Evolutionary conservation across 2,329 filamentous ascomycete genomes (phyloP).

Genomic region (Scolecobasidium constrictum): DNA sequence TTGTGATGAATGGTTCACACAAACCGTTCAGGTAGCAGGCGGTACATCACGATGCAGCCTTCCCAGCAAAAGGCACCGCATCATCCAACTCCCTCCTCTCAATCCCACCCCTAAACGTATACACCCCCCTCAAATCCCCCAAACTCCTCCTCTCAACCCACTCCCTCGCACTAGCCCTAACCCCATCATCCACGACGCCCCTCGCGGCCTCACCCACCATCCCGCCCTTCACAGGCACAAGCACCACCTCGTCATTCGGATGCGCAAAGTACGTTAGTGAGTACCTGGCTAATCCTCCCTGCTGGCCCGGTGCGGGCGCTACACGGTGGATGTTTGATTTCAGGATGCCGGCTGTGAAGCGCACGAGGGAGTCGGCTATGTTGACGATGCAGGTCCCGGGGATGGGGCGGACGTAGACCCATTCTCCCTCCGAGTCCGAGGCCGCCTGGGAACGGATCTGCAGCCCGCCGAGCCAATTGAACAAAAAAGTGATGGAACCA

Average conservation of each 20-base stretch:
- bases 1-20: no score
- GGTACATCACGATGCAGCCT: no score
- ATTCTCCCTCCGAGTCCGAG: constrained; percentile 18
- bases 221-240: constrained; percentile 15
- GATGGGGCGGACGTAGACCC: constrained; percentile 27
- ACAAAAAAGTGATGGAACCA: constrained; percentile 27
- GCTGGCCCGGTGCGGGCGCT: constrained; percentile 5
- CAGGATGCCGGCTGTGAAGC: constrained; percentile 10
- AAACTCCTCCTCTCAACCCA: no score
- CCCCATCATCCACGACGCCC: no score
- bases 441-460: constrained; percentile 22
- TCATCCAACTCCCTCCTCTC: no score
- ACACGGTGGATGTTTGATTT: constrained; percentile 10
- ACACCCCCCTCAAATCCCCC: no score
- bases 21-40: no score
- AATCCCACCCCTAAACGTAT: no score
- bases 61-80: no score
- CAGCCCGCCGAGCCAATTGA: constrained; percentile 31
- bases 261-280: constrained; percentile 4
- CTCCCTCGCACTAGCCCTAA: no score
- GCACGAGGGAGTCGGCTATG: constrained; percentile 26
- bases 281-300: background rate
- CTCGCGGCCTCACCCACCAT: no score
- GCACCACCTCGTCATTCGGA: background rate
- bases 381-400: constrained; percentile 28